phyloP scores from a whole-genome alignment of 2,329 filamentous ascomycete genomes.

The Blastomyces parvus region DNA sequence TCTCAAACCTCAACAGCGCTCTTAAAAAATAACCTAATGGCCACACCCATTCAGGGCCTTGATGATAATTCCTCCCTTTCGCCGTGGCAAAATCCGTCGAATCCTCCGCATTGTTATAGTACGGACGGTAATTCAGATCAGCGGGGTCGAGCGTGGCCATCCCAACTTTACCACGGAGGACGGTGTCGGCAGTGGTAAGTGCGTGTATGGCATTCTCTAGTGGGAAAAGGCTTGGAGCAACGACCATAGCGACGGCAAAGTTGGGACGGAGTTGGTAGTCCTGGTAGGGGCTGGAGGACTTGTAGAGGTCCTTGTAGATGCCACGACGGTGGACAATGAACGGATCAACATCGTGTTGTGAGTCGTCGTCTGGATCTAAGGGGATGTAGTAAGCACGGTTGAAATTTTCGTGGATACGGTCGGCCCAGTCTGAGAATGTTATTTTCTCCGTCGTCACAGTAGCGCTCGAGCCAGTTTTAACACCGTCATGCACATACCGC shows the following conservation, averaged over 20 bases:
- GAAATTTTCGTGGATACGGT: conserved; percentile 71
- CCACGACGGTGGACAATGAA: conserved; percentile 77
- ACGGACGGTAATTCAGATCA: conserved; percentile 86
- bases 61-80: conserved; percentile 95
- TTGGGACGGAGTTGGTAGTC: conserved; percentile 95
- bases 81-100: conserved; percentile 81
- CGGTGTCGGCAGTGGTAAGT: conserved; percentile 67
- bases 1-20: conserved; percentile 81
- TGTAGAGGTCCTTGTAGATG: conserved; percentile 97
- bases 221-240: conserved; percentile 80
- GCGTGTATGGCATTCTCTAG: conserved; percentile 67
- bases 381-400: conserved; percentile 90
- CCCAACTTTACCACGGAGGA: conserved; percentile 75
- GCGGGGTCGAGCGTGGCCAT: conserved; percentile 92
- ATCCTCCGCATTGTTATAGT: conserved; percentile 93
- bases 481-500: conserved; percentile 62
- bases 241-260: conserved; percentile 91
- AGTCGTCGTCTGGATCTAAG: conserved; percentile 56
- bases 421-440: conserved; percentile 68
- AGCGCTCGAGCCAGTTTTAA: conserved; percentile 53
- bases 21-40: conserved; percentile 92
- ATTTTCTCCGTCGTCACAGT: conserved; percentile 40
- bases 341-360: conserved; percentile 69
- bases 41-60: conserved; percentile 97
- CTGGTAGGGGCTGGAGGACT: conserved; percentile 87